A percentile compares a stretch with the other conserved stretches of the same genome.
Conservation (phyloP, 306 rosid species). For the Acacia melanoxylon region DNA sequence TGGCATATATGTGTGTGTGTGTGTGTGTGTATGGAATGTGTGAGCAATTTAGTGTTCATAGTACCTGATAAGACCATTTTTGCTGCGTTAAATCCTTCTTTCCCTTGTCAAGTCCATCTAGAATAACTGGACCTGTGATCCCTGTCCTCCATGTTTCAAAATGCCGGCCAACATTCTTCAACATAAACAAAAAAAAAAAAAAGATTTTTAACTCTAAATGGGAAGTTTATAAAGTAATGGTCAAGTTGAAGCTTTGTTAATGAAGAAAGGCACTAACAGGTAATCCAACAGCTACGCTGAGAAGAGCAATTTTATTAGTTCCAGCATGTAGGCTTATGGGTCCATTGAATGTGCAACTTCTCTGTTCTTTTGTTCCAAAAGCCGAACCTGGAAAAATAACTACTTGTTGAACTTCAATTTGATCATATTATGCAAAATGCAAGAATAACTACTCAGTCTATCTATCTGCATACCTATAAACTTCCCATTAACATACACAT, state of each 20-base stretch:
- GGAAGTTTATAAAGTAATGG: not conserved
- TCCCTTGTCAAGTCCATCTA: slow-evolving; percentile 74
- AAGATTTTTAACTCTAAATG: slow-evolving; percentile 13
- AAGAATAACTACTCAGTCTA: slow-evolving; percentile 17
- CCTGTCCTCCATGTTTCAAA: slow-evolving; percentile 86
- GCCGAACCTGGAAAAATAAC: slow-evolving; percentile 66
- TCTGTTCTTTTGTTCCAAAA: slow-evolving; percentile 69
- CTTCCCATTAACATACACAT: slow-evolving; percentile 84
- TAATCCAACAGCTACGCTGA: slow-evolving; percentile 89
- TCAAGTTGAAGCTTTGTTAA: slow-evolving; percentile 12
- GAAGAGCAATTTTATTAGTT: slow-evolving; percentile 77
- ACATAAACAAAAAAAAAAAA: not conserved
- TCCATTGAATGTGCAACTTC: slow-evolving; percentile 69
- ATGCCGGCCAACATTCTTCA: slow-evolving; percentile 79
- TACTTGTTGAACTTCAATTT: slow-evolving; percentile 22
- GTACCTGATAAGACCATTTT: slow-evolving; percentile 92
- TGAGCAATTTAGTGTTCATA: not conserved
- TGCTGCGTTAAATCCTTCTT: slow-evolving; percentile 65
- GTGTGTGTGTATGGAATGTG: not conserved
- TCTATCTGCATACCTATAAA: slow-evolving; percentile 59
- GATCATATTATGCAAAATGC: slow-evolving; percentile 5
- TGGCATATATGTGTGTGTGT: not conserved
- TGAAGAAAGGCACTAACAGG: slow-evolving; percentile 57
- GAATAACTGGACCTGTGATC: slow-evolving; percentile 71
- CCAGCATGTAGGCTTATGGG: slow-evolving; percentile 71